A percentile compares a stretch with the other conserved stretches of the same genome.
Evolutionary conservation across 2,329 filamentous ascomycete species (phyloP).

Genomic region (Aureobasidium sp.): DNA sequence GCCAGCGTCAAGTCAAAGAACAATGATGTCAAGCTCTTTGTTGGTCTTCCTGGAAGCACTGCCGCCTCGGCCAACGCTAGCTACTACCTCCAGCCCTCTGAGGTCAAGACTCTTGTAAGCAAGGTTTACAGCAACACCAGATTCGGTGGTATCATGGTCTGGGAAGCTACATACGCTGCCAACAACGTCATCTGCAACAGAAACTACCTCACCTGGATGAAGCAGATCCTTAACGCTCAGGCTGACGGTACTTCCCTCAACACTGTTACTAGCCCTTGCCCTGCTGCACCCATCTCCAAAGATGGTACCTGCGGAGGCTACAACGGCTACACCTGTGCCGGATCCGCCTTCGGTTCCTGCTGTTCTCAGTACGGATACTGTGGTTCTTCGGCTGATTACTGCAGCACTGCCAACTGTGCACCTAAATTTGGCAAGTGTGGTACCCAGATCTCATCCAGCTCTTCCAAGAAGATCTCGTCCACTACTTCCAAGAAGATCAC

Average conservation of each 20-base stretch:
- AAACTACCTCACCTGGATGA: constrained; percentile 41
- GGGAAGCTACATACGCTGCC: constrained; percentile 45
- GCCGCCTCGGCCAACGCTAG: constrained; percentile 19
- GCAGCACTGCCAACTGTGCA: constrained; percentile 7
- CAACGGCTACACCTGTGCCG: constrained; percentile 15
- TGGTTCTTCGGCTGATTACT: constrained; percentile 1
- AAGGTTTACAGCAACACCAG: constrained; percentile 31
- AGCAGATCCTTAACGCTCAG: constrained; percentile 31
- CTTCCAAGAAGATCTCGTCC: background rate
- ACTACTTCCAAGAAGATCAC: background rate
- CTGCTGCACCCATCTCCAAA: constrained; percentile 11
- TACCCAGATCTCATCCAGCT: background rate
- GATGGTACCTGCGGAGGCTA: constrained; percentile 15
- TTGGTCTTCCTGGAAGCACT: constrained; percentile 38
- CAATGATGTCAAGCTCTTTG: constrained; percentile 41
- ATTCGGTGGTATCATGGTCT: constrained; percentile 54
- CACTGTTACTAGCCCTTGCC: constrained; percentile 10
- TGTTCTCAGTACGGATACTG: constrained; percentile 13
- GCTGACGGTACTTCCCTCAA: constrained; percentile 16
- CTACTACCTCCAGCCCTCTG: constrained; percentile 40
- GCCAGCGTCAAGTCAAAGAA: constrained; percentile 31
- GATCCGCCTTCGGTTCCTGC: constrained; percentile 15
- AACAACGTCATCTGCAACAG: constrained; percentile 37
- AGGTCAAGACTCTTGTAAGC: constrained; percentile 39
- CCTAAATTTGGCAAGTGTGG: constrained; percentile 3